Evolutionary conservation across 805 yeast species (phyloP).

Genomic region (Gaillardinia entomophila): DNA sequence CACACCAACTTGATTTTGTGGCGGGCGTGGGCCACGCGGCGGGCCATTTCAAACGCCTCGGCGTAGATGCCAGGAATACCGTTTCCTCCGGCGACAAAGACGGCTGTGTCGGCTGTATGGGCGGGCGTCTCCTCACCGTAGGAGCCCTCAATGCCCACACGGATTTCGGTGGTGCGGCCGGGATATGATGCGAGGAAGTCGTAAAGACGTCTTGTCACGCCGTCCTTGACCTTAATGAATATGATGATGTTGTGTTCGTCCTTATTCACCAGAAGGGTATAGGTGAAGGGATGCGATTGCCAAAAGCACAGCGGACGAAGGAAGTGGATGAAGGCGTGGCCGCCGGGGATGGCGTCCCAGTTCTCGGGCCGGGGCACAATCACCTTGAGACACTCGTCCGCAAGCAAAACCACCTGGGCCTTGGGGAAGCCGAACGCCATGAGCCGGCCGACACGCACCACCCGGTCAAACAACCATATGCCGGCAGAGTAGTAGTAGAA

Average conservation of each 20-base stretch:
- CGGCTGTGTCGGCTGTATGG: conserved; percentile 17
- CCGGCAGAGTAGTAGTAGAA: conserved; percentile 49
- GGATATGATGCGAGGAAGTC: conserved; percentile 2
- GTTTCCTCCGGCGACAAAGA: conserved; percentile 36
- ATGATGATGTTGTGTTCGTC: conserved; percentile 42
- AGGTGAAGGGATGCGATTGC: conserved; percentile 69
- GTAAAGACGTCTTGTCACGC: conserved; percentile 35
- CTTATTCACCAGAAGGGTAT: conserved; percentile 14
- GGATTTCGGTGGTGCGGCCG: conserved; percentile 5
- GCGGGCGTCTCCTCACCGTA: conserved; percentile 33
- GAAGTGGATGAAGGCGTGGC: conserved; percentile 54
- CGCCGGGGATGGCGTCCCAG: conserved; percentile 58
- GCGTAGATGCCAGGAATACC: conserved; percentile 38
- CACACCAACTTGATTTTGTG: conserved; percentile 17
- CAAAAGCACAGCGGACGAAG: conserved; percentile 42
- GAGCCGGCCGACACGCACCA: conserved; percentile 50
- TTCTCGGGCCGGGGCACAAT: conserved; percentile 45
- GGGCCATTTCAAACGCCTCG: conserved; percentile 20
- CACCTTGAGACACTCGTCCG: conserved; percentile 44
- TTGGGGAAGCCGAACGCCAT: conserved; percentile 54
- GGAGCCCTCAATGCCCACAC: conserved; percentile 34
- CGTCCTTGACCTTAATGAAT: conserved; percentile 46
- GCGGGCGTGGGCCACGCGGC: conserved; percentile 1
- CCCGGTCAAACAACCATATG: conserved; percentile 68
- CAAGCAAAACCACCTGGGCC: conserved; percentile 39